A percentile compares a stretch with the other conserved stretches of the same genome.
phyloP scores from a whole-genome alignment of 257 asterid genomes.

The Capsicum pubescens region DNA sequence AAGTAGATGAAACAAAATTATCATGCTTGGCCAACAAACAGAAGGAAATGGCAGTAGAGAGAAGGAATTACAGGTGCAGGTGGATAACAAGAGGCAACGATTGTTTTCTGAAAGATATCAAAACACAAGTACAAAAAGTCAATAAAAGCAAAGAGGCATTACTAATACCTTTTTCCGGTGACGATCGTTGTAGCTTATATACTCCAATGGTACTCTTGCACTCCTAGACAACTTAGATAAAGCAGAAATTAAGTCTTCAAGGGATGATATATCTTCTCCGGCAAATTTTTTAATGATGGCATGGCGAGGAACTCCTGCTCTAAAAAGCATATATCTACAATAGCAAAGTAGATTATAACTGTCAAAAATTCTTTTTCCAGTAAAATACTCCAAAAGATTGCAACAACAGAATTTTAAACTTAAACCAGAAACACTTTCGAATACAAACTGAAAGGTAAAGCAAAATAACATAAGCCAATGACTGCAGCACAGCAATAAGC shows the following conservation, averaged over 20 bases:
- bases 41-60: constrained; percentile 6
- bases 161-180: constrained; percentile 87
- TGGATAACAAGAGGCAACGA: constrained; percentile 4
- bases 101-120: constrained; percentile 26
- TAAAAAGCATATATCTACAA: constrained; percentile 85
- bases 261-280: constrained; percentile 82
- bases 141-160: constrained; percentile 26
- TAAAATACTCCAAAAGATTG: constrained; percentile 17
- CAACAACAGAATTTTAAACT: not conserved
- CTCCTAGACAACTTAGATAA: constrained; percentile 89
- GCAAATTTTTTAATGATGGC: constrained; percentile 96
- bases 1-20: not conserved
- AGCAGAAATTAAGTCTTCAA: constrained; percentile 78
- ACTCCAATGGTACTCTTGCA: constrained; percentile 95
- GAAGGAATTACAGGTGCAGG: constrained; percentile 12
- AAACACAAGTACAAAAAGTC: not conserved
- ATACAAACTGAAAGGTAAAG: constrained; percentile 23
- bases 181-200: constrained; percentile 80
- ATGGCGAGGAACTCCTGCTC: constrained; percentile 98
- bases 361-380: constrained; percentile 14
- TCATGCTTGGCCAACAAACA: not conserved
- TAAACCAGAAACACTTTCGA: constrained; percentile 12
- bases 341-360: constrained; percentile 27
- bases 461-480: constrained; percentile 16
- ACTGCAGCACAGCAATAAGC: not conserved